Base-by-base conservation (phyloP, 169 alveolate genomes). In the Eimeria brunetti region DNA sequence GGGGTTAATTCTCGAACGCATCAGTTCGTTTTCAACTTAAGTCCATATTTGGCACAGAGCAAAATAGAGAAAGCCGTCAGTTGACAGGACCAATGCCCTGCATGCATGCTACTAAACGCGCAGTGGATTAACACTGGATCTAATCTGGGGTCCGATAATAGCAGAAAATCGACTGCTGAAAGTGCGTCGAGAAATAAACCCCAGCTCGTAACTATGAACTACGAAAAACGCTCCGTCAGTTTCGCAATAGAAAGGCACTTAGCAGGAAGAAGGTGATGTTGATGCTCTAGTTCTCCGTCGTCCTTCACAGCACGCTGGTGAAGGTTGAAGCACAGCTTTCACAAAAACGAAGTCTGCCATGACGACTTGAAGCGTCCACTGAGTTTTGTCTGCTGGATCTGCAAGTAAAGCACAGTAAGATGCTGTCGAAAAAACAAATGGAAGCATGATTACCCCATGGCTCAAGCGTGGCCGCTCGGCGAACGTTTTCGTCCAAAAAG, bases 321-420 rank as follows among this genome's bases (percentile, higher is more conserved):
- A 44, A 27, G 27, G 9, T 2, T 85, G 53, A 58, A 41, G 49
- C 44, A 41, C 46, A 8, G 71, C 81, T 46, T 71, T 86, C 81
- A 86, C 33, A 86, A 27, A 33, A 86, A 86, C 24, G 92, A 86
- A n/a, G 78, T 86, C 67, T 86, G 92, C 92, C 92, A 86, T 5
- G 92, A 86, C 24, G 92, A 86, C 46, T 86, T 86, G 92, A 86
- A 86, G 53, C 92, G 92, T 24, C 69, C 24, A 64, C 46, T 62
- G 53, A 86, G 27, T 64, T 86, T 49, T n/a, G 80, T 64, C 92
- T 86, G 81, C 51, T 86, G 64, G 44, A 64, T 44, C 92, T 86
- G 92, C 78, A 86, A 62, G 76, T 20, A 41, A 56, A 7, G 36
- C 90, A 56, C 30, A 49, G 46, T 46, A 83, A 83, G 20, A 18